phyloP scores from a whole-genome alignment of 192 early-diverging fungal genomes.

The Podochytrium sp. region DNA sequence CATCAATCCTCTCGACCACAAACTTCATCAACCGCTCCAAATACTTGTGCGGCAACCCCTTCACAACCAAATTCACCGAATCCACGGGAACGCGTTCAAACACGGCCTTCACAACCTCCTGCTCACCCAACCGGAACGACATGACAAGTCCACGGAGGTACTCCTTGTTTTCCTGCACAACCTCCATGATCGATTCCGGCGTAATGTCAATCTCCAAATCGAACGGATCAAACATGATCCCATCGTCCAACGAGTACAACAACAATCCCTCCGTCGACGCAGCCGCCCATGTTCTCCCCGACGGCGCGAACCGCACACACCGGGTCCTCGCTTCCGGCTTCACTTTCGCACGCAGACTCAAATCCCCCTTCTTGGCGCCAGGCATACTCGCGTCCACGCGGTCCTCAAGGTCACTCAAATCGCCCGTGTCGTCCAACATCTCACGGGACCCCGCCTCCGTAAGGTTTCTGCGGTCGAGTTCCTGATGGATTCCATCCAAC shows the following conservation, averaged over 20 bases:
- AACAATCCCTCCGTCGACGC: conserved; percentile 95
- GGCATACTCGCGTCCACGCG: conserved; percentile 81
- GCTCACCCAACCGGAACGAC: conserved; percentile 92
- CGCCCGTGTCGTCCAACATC: conserved; percentile 81
- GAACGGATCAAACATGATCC: conserved; percentile 94
- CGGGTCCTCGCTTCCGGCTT: conserved; percentile 83
- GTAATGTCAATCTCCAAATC: conserved; percentile 97
- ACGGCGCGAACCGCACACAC: conserved; percentile 90
- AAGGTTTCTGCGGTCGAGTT: conserved; percentile 90
- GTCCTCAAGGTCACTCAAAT: conserved; percentile 84
- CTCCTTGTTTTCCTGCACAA: conserved; percentile 70
- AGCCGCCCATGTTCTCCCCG: conserved; percentile 92
- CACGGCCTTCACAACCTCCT: conserved; percentile 72
- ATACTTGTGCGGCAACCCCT: conserved; percentile 85
- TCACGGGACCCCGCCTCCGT: conserved; percentile 90
- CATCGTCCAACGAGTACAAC: conserved; percentile 94
- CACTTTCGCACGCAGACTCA: conserved; percentile 68
- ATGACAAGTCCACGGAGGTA: conserved; percentile 89
- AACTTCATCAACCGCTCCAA: conserved; percentile 83
- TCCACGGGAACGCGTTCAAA: conserved; percentile 79
- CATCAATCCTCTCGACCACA: conserved; percentile 78
- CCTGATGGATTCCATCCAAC: conserved; percentile 88
- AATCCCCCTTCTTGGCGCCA: conserved; percentile 85
- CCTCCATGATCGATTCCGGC: conserved; percentile 78
- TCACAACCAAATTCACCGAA: conserved; percentile 70